Evolutionary conservation across 73 alveolate genomes (phyloP).

Genomic region (Paramecium primaurelia): DNA sequence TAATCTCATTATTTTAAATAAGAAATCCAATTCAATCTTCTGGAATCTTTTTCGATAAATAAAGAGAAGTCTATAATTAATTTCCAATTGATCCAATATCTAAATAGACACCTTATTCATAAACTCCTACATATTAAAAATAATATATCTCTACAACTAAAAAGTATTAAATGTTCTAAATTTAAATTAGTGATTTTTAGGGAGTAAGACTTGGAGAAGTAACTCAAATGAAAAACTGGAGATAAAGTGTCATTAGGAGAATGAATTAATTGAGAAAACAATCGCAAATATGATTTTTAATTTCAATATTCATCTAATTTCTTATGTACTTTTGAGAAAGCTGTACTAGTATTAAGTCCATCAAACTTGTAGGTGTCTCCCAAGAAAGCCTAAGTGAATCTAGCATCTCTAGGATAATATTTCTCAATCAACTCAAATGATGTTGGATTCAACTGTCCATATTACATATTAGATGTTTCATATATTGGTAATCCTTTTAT

Average conservation of each 20-base stretch:
- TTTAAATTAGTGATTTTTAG: neutral
- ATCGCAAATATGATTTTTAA: slow-evolving; percentile 10
- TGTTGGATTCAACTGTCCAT: slow-evolving; percentile 30
- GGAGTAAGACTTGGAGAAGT: neutral
- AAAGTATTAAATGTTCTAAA: neutral
- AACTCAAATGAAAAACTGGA: neutral
- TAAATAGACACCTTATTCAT: neutral
- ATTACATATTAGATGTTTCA: slow-evolving; percentile 47
- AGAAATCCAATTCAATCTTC: slow-evolving; percentile 27
- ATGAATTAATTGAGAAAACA: slow-evolving; percentile 10
- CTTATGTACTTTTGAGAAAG: slow-evolving; percentile 42
- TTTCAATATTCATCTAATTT: slow-evolving; percentile 29
- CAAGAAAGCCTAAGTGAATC: neutral
- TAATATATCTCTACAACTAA: neutral
- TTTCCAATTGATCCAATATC: neutral
- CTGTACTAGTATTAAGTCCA: slow-evolving; percentile 21
- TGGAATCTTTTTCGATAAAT: slow-evolving; percentile 3
- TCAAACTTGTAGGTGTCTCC: slow-evolving; percentile 27
- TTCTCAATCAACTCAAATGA: slow-evolving; percentile 27
- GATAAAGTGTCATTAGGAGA: slow-evolving; percentile 4
- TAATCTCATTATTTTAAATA: neutral
- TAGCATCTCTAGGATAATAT: slow-evolving; percentile 33
- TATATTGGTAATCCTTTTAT: slow-evolving; percentile 23
- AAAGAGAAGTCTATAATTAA: neutral
- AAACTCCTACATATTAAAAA: slow-evolving; percentile 27